A percentile compares a stretch with the other conserved stretches of the same genome.
phyloP scores from a whole-genome alignment of 2,329 filamentous ascomycete species.

The Phaeoacremonium minimum region DNA sequence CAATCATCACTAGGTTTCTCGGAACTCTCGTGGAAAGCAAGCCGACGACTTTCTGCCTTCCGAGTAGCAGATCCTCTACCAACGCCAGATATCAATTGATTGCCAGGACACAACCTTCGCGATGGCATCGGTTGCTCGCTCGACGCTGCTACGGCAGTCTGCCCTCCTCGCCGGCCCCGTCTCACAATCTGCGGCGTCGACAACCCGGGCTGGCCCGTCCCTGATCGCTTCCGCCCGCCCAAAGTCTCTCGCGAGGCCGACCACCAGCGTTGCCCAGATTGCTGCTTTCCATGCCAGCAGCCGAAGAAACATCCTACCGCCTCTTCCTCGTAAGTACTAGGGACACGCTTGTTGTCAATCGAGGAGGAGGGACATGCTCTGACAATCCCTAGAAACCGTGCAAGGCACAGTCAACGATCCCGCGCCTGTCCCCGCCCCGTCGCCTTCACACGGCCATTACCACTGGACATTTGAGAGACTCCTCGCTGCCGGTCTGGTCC shows the following conservation, averaged over 20 bases:
- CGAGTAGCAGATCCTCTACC: slow-evolving; percentile 7
- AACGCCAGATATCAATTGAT: slow-evolving; percentile 14
- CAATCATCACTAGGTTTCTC: slow-evolving; percentile 30
- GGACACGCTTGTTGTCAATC: not conserved
- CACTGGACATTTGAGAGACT: slow-evolving; percentile 97
- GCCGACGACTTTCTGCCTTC: slow-evolving; percentile 4
- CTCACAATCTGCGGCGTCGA: slow-evolving; percentile 27
- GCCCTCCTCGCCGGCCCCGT: slow-evolving; percentile 32
- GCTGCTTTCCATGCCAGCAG: slow-evolving; percentile 85
- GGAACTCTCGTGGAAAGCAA: slow-evolving; percentile 1
- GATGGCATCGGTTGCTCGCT: slow-evolving; percentile 56
- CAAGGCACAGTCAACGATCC: slow-evolving; percentile 75
- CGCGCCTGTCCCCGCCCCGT: slow-evolving; percentile 65
- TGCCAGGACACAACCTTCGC: slow-evolving; percentile 12
- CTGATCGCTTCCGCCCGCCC: slow-evolving; percentile 11
- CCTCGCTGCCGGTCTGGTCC: slow-evolving; percentile 76
- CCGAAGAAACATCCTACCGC: slow-evolving; percentile 72
- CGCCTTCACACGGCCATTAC: slow-evolving; percentile 85
- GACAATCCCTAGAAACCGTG: slow-evolving; percentile 5
- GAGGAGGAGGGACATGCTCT: slow-evolving; percentile 1
- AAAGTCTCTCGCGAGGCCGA: slow-evolving; percentile 13
- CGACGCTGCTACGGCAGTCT: slow-evolving; percentile 51
- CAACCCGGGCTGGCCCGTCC: slow-evolving; percentile 10
- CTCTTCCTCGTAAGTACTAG: slow-evolving; percentile 70
- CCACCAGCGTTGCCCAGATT: slow-evolving; percentile 39